phyloP scores from a whole-genome alignment of 2,329 filamentous ascomycete genomes.

The Aspergillus arachidicola region DNA sequence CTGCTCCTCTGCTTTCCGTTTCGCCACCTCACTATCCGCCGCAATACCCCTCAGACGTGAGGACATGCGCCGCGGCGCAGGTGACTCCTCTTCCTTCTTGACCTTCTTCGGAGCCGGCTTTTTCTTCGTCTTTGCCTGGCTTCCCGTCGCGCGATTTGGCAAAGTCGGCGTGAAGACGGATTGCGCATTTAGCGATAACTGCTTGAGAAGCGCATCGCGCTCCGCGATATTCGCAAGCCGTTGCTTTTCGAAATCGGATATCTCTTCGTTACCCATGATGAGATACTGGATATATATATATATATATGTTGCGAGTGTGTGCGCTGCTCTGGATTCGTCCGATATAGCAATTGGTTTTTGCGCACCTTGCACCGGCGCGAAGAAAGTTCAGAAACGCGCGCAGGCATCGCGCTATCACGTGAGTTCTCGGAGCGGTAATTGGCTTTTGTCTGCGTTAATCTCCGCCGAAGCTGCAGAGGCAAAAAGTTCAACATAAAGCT shows the following conservation, averaged over 20 bases:
- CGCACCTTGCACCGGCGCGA: conserved; percentile 1
- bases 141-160: conserved; percentile 51
- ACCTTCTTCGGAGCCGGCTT: conserved; percentile 54
- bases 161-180: conserved; percentile 61
- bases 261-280: conserved; percentile 47
- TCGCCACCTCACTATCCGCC: conserved; percentile 68
- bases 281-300: not conserved
- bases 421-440: conserved; percentile 2
- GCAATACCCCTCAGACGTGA: conserved; percentile 64
- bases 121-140: conserved; percentile 53
- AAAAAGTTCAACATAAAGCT: not conserved
- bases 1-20: conserved; percentile 69
- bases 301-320: not conserved
- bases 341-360: not conserved
- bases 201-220: conserved; percentile 79
- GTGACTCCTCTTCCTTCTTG: conserved; percentile 64
- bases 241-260: conserved; percentile 86
- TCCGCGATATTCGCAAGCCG: conserved; percentile 84
- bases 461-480: not conserved
- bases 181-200: conserved; percentile 68
- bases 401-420: conserved; percentile 28
- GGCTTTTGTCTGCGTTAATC: not conserved
- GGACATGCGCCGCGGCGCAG: conserved; percentile 60
- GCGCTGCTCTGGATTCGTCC: not conserved
- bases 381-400: conserved; percentile 16